Conservation (phyloP, 1,139 yeast genomes). For the Blastobotrys malaysiensis region DNA sequence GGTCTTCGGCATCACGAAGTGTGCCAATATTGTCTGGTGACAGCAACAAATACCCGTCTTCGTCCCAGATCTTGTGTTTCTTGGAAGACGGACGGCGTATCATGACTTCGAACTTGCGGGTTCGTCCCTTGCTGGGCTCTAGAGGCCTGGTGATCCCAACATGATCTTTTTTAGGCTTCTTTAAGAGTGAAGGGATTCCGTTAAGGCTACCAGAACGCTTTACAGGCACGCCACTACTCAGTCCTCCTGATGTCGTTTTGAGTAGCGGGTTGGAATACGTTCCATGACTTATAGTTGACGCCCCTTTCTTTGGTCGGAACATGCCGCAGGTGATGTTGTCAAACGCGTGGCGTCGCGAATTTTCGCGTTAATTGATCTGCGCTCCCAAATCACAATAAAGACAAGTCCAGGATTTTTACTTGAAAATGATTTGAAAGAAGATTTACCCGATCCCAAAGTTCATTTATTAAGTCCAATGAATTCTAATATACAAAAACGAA, state of each 20-base stretch:
- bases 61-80: slow-evolving; percentile 93
- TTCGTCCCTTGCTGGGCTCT: neutral
- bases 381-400: neutral
- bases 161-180: neutral
- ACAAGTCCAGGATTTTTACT: no score
- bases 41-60: slow-evolving; percentile 62
- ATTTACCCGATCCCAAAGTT: neutral
- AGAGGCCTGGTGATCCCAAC: neutral
- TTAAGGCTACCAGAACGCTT: neutral
- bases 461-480: neutral
- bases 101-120: slow-evolving; percentile 1
- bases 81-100: slow-evolving; percentile 58
- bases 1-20: slow-evolving; percentile 16
- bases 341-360: slow-evolving; percentile 1
- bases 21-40: slow-evolving; percentile 20
- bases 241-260: neutral
- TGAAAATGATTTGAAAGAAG: no score
- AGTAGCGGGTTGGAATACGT: neutral
- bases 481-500: neutral
- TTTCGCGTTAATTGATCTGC: neutral
- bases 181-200: neutral
- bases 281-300: neutral
- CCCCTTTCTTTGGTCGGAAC: neutral
- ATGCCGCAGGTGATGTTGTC: neutral
- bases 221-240: neutral